Percentiles rank a stretch among this genome's conserved stretches.
These are phyloP conservation scores for Ailanthus altissimus DNA, from an alignment of 345 rosid genomes.

Conservation along the genomic window DNA sequence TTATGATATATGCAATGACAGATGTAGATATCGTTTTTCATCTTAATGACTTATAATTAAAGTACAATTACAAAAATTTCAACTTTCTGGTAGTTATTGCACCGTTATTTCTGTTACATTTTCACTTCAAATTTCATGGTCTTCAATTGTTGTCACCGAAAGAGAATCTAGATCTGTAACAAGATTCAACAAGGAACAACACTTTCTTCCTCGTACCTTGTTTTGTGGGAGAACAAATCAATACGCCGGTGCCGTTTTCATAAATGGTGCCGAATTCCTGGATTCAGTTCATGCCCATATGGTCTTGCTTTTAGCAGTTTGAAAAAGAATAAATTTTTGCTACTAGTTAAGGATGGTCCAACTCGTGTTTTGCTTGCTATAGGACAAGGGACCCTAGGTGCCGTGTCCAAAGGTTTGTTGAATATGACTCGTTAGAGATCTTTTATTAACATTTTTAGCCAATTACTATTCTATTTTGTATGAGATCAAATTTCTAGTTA, in stretches of 20 bases:
- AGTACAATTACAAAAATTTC: background rate
- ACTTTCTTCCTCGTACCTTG: slow-evolving; percentile 35
- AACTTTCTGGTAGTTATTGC: background rate
- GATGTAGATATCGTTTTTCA: slow-evolving; percentile 8
- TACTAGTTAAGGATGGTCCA: background rate
- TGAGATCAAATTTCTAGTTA: background rate
- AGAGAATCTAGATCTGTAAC: background rate
- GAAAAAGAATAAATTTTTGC: background rate
- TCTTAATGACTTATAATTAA: background rate
- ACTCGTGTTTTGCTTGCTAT: background rate
- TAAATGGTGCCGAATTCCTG: slow-evolving; percentile 2
- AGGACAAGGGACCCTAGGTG: background rate
- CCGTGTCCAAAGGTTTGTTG: slow-evolving; percentile 5
- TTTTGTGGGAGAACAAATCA: slow-evolving; percentile 17
- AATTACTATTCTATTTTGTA: background rate
- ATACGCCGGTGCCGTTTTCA: slow-evolving; percentile 29
- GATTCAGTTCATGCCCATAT: slow-evolving; percentile 13
- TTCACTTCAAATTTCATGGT: background rate
- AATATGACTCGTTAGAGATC: background rate
- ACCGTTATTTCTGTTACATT: background rate
- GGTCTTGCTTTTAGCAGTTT: slow-evolving; percentile 6
- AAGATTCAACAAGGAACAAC: background rate
- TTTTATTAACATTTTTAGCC: background rate
- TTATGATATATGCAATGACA: background rate
- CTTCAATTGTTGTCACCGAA: background rate